phyloP scores from a whole-genome alignment of 768 basidiomycete species.

The Leccinellum rugosiceps region DNA sequence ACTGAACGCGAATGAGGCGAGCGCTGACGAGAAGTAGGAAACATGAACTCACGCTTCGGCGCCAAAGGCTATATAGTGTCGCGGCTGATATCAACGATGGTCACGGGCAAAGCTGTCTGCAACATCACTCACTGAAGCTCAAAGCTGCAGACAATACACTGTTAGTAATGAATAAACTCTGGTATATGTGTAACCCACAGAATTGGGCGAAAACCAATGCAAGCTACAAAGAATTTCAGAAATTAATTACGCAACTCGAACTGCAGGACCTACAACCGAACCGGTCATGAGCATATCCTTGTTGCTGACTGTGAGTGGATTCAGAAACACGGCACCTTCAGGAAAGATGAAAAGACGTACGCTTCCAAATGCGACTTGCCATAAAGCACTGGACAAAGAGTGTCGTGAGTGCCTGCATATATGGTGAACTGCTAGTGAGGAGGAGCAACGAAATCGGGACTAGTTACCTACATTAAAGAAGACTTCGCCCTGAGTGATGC shows the following conservation, averaged over 20 bases:
- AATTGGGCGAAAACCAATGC: slow-evolving; percentile 41
- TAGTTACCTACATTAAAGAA: slow-evolving; percentile 41
- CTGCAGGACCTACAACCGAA: slow-evolving; percentile 23
- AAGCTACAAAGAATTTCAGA: slow-evolving; percentile 6
- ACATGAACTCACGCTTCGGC: slow-evolving; percentile 32
- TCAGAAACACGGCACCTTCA: background rate
- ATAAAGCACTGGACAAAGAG: slow-evolving; percentile 56
- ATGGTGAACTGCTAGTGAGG: background rate
- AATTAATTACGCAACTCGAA: background rate
- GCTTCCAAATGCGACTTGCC: slow-evolving; percentile 44
- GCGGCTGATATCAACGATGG: slow-evolving; percentile 2
- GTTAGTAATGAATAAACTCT: slow-evolving; percentile 2
- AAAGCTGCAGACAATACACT: slow-evolving; percentile 18
- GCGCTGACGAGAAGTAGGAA: background rate
- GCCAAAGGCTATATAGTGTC: slow-evolving; percentile 30
- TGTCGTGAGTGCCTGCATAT: slow-evolving; percentile 37
- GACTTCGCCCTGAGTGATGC: slow-evolving; percentile 40
- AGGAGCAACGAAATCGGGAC: background rate
- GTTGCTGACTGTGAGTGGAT: slow-evolving; percentile 43
- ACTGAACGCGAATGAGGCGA: slow-evolving; percentile 30
- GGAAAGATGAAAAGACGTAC: slow-evolving; percentile 30
- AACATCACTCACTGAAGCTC: slow-evolving; percentile 30
- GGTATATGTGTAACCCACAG: slow-evolving; percentile 10
- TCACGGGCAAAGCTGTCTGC: background rate
- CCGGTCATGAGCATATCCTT: slow-evolving; percentile 36